Base-by-base conservation (phyloP, 345 rosid genomes). In the Lepidium didymum region DNA sequence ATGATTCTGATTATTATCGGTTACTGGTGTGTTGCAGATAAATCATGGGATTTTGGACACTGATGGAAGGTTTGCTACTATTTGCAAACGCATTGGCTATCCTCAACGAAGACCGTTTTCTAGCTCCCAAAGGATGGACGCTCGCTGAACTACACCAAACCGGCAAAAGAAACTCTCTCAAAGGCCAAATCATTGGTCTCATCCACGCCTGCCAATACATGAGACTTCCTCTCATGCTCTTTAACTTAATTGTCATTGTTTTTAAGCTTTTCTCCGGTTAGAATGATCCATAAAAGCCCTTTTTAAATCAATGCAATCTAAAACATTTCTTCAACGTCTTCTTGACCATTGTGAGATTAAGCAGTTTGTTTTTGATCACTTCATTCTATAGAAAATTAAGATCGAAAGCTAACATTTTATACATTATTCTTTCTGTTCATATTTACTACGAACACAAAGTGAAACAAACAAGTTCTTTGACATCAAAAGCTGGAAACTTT, bases 81-180 rank as follows among this genome's bases (percentile, higher is more conserved):
- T 69, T 84, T 47, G 88, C 83, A 49, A 84, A 82, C 74, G 84
- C 84, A 4, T 23, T 84, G 8, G 88, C 88, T 25, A 84, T 84
- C 29, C 72, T 80, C 60, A 84, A 84, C 43, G 88, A 84, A 59
- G 84, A 84, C 31, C 78, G 88, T 59, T 81, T 82, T 40, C 81
- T 81, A 57, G 84, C 79, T 71, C 88, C 80, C 5, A 81, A 78
- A 52, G 83, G 84, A 47, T 84, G 84, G 88, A 81, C 81, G 1
- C 74, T 84, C 14, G 80, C 80, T 10, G 86, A 84, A 58, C 77
- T 79, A 0, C 74, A 69, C 59, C 85, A 67, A 51, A 76, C 75
- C 4, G 63, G 69, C 10, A 76, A 35, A 60, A 54, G 68, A 67
- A 77, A 77, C 65, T 77, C 80, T 6, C 74, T 72, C 50, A 77